A percentile compares a stretch with the other conserved stretches of the same genome.
Conservation (phyloP, 768 basidiomycete genomes). For the Amanita muscaria region DNA sequence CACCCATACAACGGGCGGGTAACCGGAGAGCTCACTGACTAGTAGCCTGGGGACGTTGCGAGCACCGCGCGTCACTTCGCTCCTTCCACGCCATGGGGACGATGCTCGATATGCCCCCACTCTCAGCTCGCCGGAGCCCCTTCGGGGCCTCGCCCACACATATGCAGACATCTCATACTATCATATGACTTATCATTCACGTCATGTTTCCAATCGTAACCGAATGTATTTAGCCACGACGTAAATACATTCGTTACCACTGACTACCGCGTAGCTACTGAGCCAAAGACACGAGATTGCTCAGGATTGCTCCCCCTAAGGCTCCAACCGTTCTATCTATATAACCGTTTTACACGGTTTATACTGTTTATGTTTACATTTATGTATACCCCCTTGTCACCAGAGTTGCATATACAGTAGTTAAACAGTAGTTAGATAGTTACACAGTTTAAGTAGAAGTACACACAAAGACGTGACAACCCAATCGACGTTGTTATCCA, state of each 20-base stretch:
- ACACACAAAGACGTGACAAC: no score
- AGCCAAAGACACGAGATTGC: conserved; percentile 3
- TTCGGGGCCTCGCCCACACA: conserved; percentile 4
- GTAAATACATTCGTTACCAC: neutral
- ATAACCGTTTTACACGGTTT: no score
- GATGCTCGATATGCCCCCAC: conserved; percentile 2
- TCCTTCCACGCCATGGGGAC: neutral
- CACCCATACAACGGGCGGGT: conserved; percentile 1
- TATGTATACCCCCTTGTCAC: no score
- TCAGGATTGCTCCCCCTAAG: no score
- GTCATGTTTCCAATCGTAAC: no score
- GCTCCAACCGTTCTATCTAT: no score
- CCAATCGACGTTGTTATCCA: no score
- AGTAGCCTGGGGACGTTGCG: neutral
- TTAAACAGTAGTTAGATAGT: no score
- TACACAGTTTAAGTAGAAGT: no score
- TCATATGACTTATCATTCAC: no score
- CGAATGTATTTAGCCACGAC: neutral
- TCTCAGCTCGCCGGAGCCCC: conserved; percentile 7
- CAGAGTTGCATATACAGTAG: no score
- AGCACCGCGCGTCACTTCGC: neutral
- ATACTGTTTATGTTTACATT: no score
- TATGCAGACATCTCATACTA: neutral
- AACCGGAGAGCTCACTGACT: neutral
- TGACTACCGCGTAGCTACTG: neutral